These are phyloP conservation scores for Gynochthodes officinalis DNA, from an alignment of 257 asterid genomes.

Conservation along the genomic window DNA sequence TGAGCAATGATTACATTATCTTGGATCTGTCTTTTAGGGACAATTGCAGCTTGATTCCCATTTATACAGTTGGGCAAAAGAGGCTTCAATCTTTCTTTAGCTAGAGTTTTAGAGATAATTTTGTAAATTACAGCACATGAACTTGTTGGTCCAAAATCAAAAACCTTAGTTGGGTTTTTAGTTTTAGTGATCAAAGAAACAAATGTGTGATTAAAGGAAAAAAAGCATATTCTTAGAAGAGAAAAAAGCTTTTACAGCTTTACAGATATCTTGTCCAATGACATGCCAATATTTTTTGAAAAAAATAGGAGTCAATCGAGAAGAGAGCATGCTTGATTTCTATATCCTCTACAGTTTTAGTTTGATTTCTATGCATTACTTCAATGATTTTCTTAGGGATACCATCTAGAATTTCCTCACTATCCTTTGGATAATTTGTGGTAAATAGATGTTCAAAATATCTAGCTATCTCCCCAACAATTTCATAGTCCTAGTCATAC, in stretches of 20 bases:
- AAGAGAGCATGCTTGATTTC: neutral
- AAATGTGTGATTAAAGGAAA: neutral
- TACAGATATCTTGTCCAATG: neutral
- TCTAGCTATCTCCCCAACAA: neutral
- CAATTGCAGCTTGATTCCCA: neutral
- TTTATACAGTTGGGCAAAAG: neutral
- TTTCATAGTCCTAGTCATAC: neutral
- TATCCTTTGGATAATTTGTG: neutral
- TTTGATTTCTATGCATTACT: neutral
- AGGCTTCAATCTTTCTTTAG: neutral
- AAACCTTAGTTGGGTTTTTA: neutral
- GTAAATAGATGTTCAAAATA: neutral
- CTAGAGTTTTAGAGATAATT: neutral
- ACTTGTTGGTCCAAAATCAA: neutral
- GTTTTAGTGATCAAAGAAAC: neutral
- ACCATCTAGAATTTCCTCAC: neutral
- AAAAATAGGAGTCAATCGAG: neutral
- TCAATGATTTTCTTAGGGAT: neutral
- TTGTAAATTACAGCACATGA: neutral
- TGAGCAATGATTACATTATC: neutral
- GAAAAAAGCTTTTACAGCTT: neutral
- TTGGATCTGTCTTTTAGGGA: neutral
- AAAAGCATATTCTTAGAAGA: neutral
- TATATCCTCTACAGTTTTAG: neutral
- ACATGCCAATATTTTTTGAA: neutral